Evolutionary conservation across 345 rosid species (phyloP).

Genomic region (Salix dunnii): DNA sequence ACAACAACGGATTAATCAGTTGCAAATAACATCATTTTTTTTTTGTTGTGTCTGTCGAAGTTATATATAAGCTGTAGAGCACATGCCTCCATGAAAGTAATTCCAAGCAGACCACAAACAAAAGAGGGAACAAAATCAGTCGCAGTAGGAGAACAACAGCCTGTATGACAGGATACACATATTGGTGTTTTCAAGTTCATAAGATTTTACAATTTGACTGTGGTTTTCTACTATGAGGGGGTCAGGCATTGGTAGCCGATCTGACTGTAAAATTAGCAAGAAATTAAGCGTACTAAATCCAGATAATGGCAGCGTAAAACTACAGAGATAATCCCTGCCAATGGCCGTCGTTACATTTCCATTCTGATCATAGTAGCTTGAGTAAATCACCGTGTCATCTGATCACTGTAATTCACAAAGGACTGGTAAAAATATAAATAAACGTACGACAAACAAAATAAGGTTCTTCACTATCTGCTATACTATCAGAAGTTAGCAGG

Average conservation of each 20-base stretch:
- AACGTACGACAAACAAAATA: slow-evolving; percentile 3
- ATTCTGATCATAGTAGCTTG: slow-evolving; percentile 32
- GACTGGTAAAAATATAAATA: slow-evolving; percentile 16
- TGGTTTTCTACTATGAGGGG: slow-evolving; percentile 19
- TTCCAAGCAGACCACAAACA: too few relatives aligned
- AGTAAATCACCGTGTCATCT: slow-evolving; percentile 36
- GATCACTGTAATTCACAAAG: slow-evolving; percentile 43
- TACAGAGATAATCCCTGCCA: slow-evolving; percentile 48
- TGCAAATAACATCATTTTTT: too few relatives aligned
- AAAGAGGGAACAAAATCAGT: too few relatives aligned
- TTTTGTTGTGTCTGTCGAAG: too few relatives aligned
- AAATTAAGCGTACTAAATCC: slow-evolving; percentile 23
- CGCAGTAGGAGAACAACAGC: neutral
- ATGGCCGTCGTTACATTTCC: slow-evolving; percentile 36
- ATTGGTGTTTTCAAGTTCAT: neutral
- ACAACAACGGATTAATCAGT: too few relatives aligned
- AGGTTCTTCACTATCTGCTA: too few relatives aligned
- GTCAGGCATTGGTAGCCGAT: slow-evolving; percentile 30
- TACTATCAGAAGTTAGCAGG: too few relatives aligned
- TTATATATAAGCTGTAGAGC: too few relatives aligned
- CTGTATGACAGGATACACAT: neutral
- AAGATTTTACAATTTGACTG: slow-evolving; percentile 27
- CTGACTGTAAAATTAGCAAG: slow-evolving; percentile 17
- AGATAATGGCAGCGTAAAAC: slow-evolving; percentile 41
- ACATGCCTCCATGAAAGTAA: too few relatives aligned